Conservation (phyloP, 2,329 filamentous ascomycete genomes). For the Penicillium sclerotiorum region DNA sequence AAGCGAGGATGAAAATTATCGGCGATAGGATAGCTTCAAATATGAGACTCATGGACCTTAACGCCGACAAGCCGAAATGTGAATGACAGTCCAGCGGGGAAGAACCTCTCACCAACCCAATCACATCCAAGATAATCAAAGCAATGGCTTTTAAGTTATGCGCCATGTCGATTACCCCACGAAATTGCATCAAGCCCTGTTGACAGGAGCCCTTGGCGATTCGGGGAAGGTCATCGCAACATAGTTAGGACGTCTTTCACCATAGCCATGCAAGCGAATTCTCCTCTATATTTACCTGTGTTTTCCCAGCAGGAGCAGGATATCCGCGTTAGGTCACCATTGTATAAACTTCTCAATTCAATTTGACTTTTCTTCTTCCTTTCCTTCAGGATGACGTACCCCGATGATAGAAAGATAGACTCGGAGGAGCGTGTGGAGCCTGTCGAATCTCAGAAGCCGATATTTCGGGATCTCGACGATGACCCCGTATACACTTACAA, state of each 20-base stretch:
- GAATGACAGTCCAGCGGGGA: not conserved
- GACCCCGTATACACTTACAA: slow-evolving; percentile 9
- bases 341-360: too few species aligned
- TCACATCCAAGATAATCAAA: not conserved
- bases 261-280: slow-evolving; percentile 1
- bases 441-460: slow-evolving; percentile 8
- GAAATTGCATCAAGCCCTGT: not conserved
- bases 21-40: not conserved
- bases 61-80: not conserved
- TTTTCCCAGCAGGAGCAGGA: too few species aligned
- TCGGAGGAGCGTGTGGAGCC: slow-evolving; percentile 3
- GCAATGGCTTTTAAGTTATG: not conserved
- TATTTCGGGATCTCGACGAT: slow-evolving; percentile 6
- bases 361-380: too few species aligned
- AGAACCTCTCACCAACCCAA: not conserved
- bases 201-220: not conserved
- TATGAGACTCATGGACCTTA: not conserved
- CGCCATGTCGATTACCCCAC: not conserved
- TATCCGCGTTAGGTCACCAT: too few species aligned
- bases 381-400: not conserved
- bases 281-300: not conserved
- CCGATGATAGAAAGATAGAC: not conserved
- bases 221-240: slow-evolving; percentile 6
- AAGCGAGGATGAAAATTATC: not conserved
- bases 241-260: slow-evolving; percentile 10